phyloP scores from a whole-genome alignment of 345 rosid genomes.

The Schrenkiella parvula region DNA sequence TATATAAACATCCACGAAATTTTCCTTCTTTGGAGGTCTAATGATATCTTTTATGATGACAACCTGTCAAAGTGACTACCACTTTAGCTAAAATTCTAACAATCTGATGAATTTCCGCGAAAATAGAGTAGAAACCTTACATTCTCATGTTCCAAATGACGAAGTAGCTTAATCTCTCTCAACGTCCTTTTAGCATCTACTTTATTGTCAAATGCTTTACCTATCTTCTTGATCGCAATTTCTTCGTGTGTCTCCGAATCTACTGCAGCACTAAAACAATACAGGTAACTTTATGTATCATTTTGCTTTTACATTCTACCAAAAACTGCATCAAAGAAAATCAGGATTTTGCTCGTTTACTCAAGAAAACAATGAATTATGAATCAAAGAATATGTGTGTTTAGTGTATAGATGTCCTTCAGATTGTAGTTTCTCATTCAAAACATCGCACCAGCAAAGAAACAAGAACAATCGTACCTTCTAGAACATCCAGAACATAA shows the following conservation, averaged over 20 bases:
- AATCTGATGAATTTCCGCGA: background rate
- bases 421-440: background rate
- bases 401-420: background rate
- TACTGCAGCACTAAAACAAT: constrained; percentile 47
- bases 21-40: constrained; percentile 48
- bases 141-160: constrained; percentile 48
- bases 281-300: background rate
- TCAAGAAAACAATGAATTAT: background rate
- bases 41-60: constrained; percentile 48
- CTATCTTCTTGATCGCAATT: constrained; percentile 59
- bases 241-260: constrained; percentile 48
- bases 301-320: background rate
- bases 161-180: constrained; percentile 60
- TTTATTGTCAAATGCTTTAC: constrained; percentile 50
- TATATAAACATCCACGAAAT: constrained; percentile 53
- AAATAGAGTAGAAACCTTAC: background rate
- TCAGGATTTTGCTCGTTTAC: background rate
- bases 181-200: constrained; percentile 55
- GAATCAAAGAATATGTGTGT: background rate
- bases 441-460: background rate
- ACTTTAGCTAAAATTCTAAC: background rate
- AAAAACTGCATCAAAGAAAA: background rate
- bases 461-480: background rate
- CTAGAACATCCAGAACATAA: background rate
- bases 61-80: constrained; percentile 31